Evolutionary conservation across 352 stramenopile genomes (phyloP).

Genomic region (Phytophthora brassicae): DNA sequence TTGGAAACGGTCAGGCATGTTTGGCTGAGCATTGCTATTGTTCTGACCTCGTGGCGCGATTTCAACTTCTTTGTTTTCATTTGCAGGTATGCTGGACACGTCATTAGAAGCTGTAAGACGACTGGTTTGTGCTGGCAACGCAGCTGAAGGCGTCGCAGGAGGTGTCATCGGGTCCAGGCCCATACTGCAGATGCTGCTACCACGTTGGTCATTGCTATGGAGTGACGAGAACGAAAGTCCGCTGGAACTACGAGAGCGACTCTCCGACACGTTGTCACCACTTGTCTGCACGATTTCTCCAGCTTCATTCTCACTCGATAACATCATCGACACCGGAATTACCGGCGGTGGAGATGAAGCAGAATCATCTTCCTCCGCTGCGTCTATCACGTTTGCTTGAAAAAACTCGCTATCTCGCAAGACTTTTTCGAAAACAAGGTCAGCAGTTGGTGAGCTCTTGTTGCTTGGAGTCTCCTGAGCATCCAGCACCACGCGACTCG

Average conservation of each 20-base stretch:
- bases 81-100: background rate
- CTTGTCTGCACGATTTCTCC: conserved; percentile 23
- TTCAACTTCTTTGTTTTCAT: conserved; percentile 1
- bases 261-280: conserved; percentile 28
- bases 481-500: conserved; percentile 7
- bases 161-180: conserved; percentile 22
- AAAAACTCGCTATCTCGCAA: conserved; percentile 7
- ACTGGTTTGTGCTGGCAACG: conserved; percentile 12
- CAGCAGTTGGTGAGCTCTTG: conserved; percentile 7
- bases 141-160: conserved; percentile 20
- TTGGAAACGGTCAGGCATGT: conserved; percentile 24
- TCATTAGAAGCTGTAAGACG: conserved; percentile 12
- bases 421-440: conserved; percentile 18
- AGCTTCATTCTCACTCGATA: conserved; percentile 1
- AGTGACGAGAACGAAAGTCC: conserved; percentile 27
- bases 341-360: conserved; percentile 1
- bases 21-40: conserved; percentile 9
- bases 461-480: conserved; percentile 4
- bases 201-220: conserved; percentile 13
- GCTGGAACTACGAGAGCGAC: conserved; percentile 18
- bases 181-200: conserved; percentile 32
- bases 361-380: conserved; percentile 6
- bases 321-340: conserved; percentile 18
- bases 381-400: background rate
- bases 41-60: conserved; percentile 5